These are phyloP conservation scores for Oryza glumipatula DNA, from an alignment of 176 grass and related monocot genomes.

Conservation along the genomic window DNA sequence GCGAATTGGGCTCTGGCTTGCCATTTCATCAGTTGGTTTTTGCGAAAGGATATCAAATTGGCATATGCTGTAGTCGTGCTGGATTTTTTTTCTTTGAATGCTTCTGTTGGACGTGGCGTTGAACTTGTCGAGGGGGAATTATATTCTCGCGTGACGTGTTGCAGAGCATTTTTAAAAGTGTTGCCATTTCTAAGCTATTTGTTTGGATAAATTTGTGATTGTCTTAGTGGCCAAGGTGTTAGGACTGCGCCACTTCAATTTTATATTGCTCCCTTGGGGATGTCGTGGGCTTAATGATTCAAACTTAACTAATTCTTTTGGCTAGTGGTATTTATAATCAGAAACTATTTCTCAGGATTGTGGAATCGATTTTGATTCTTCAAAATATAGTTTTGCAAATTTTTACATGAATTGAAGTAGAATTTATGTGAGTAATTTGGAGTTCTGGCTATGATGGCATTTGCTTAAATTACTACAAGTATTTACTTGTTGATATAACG, in stretches of 20 bases:
- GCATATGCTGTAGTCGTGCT: neutral
- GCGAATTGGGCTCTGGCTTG: constrained; percentile 7
- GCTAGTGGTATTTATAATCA: neutral
- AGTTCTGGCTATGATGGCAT: neutral
- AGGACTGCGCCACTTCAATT: neutral
- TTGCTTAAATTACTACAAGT: neutral
- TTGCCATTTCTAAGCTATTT: constrained; percentile 15
- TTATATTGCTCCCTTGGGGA: neutral
- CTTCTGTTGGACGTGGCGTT: constrained; percentile 13
- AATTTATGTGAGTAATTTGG: neutral
- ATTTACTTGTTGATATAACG: neutral
- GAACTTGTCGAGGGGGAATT: neutral
- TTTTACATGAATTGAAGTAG: neutral
- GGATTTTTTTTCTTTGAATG: neutral
- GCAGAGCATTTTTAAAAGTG: neutral
- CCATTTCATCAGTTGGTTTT: neutral
- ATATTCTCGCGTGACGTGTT: neutral
- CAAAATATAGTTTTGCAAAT: neutral
- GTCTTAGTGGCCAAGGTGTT: constrained; percentile 42
- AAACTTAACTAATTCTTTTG: constrained; percentile 4
- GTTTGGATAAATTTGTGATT: constrained; percentile 6
- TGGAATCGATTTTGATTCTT: neutral
- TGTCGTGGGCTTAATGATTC: neutral
- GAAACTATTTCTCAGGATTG: neutral
- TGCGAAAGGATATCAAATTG: constrained; percentile 27